Percentiles rank a stretch among this genome's conserved stretches.
Evolutionary conservation across 192 early-diverging fungal genomes (phyloP).

Genomic region (Paraglomus brasilianum): DNA sequence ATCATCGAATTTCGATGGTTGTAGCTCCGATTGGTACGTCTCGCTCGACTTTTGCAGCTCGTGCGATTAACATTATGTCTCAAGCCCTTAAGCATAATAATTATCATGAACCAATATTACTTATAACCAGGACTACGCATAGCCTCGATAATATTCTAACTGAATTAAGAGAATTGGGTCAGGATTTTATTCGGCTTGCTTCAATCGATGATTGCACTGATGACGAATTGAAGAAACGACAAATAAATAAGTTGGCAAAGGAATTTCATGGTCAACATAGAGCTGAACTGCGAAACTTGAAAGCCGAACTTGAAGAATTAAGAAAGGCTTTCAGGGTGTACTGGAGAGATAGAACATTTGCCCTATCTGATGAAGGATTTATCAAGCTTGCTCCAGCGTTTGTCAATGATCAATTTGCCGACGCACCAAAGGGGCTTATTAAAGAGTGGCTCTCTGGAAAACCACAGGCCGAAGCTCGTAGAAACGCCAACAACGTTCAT

Average conservation of each 20-base stretch:
- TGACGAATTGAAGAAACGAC: background rate
- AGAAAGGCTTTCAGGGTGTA: background rate
- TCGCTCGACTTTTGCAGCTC: constrained; percentile 34
- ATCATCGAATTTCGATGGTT: constrained; percentile 34
- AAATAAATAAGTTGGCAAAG: background rate
- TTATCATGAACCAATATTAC: constrained; percentile 29
- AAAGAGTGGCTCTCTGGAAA: background rate
- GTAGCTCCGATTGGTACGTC: constrained; percentile 33
- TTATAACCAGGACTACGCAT: constrained; percentile 29
- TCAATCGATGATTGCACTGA: background rate
- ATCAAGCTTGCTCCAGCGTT: too few relatives aligned
- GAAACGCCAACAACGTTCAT: background rate
- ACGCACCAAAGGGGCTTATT: background rate
- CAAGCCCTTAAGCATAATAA: constrained; percentile 26
- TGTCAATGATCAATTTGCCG: background rate
- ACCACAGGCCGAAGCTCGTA: background rate
- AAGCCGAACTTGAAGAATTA: background rate
- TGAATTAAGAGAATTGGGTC: constrained; percentile 1
- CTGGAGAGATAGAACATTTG: background rate
- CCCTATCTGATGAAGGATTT: background rate
- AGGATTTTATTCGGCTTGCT: constrained; percentile 34
- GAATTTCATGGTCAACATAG: background rate
- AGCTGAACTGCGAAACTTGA: background rate
- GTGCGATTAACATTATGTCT: constrained; percentile 27
- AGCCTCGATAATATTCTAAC: constrained; percentile 28